Evolutionary conservation across 2,329 filamentous ascomycete genomes (phyloP).

Genomic region (Coniella lustricola): DNA sequence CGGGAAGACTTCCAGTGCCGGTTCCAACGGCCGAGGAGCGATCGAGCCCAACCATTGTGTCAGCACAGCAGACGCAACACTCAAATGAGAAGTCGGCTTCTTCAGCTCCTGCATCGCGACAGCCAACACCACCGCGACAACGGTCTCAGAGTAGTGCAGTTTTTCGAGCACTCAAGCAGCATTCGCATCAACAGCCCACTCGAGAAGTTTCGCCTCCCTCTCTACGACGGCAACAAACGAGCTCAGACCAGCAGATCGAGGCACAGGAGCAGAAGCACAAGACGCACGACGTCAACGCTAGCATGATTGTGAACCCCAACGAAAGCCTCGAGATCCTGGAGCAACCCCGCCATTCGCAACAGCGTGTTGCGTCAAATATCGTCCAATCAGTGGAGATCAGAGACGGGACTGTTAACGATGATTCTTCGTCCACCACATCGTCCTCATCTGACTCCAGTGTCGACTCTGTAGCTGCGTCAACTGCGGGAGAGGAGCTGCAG

Average conservation of each 20-base stretch:
- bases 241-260: conserved; percentile 1
- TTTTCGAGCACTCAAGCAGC: not conserved
- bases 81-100: not conserved
- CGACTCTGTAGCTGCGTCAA: too few species aligned
- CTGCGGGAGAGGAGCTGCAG: not conserved
- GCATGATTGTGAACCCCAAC: conserved; percentile 11
- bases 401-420: not conserved
- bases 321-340: conserved; percentile 6
- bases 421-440: not conserved
- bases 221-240: not conserved
- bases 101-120: not conserved
- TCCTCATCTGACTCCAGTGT: not conserved
- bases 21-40: too few species aligned
- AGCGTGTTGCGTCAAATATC: not conserved
- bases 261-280: not conserved
- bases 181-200: not conserved
- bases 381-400: not conserved
- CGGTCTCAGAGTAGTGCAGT: not conserved
- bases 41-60: too few species aligned
- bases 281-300: not conserved
- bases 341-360: not conserved
- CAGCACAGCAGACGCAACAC: not conserved
- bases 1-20: too few species aligned
- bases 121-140: not conserved
- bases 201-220: not conserved